Evolutionary conservation across 2,329 filamentous ascomycete species (phyloP), one percentile per base, ranked within the genome.

Genomic region (Diaporthe citrichinensis): DNA sequence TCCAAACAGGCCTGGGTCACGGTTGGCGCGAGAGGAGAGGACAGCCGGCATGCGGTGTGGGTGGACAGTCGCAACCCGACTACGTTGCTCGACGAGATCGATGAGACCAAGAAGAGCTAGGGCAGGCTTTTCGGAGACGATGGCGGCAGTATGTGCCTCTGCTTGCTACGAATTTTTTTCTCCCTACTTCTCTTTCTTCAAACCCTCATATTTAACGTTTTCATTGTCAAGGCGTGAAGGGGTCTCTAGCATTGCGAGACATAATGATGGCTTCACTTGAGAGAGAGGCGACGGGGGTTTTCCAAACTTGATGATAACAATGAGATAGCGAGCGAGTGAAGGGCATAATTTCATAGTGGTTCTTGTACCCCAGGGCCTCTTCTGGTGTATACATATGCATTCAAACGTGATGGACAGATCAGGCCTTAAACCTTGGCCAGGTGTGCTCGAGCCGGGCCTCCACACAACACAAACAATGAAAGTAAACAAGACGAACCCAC

Each of bases 1-100:
- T 87, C 89, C 78, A 93, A 93, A 84, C 90, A 93, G 78, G 90
- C 93, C 59, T 93, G 92, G 92, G 91, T 92, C 20, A 92, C 91
- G 4, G 90, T 93, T 68, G 92, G 92, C n/a, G 90, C 91, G 3
- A 86, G 90, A 73, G 87, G 88, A 83, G 91, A 90, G 20, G 92
- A 93, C 79, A 84, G 86, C 79, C 85, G 90, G 39, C 83, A 88
- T 71, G 89, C 88, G 46, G 88, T 89, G 23, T 85, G 88, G 69
- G 89, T 92, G 28, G 90, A 92, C 76, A 89, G 89, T 17, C 84
- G 87, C 58, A 87, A 84, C 76, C 90, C 90, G 2, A 85, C 84
- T 75, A 88, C 89, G 78, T 81, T 92, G 36, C 89, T 89, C 2
- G 87, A 87, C 62, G 90, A 91, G 78, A 85, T 91, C 31, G 88